These are phyloP conservation scores for Balakata baccata DNA, from an alignment of 345 rosid genomes.

Conservation along the genomic window DNA sequence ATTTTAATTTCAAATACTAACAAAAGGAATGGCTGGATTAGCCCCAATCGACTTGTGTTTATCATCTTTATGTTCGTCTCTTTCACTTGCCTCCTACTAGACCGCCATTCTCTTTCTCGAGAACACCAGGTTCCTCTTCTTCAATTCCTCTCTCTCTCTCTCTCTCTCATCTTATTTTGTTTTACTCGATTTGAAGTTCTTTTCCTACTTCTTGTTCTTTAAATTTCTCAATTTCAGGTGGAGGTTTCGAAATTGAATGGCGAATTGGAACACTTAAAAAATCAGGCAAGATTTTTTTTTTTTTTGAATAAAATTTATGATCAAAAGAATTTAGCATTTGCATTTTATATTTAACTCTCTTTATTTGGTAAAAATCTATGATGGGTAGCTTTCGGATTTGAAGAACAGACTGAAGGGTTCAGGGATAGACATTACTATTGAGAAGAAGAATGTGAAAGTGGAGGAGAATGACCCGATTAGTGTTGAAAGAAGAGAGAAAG, in stretches of 20 bases:
- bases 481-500: constrained; percentile 26
- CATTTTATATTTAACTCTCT: background rate
- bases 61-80: constrained; percentile 1
- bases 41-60: constrained; percentile 1
- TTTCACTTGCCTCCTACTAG: constrained; percentile 3
- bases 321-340: background rate
- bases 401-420: constrained; percentile 17
- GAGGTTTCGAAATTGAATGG: constrained; percentile 40
- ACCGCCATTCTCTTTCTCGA: constrained; percentile 11
- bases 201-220: background rate
- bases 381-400: constrained; percentile 5
- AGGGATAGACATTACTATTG: constrained; percentile 15
- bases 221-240: constrained; percentile 24
- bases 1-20: background rate
- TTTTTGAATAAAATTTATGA: too few relatives aligned
- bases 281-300: constrained; percentile 23
- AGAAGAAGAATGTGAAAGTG: background rate
- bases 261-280: constrained; percentile 29
- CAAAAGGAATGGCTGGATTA: background rate
- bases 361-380: constrained; percentile 10
- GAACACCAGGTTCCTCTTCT: constrained; percentile 8
- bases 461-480: constrained; percentile 22
- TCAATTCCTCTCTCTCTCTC: background rate
- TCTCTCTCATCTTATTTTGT: background rate
- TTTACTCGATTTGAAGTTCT: background rate